These are phyloP conservation scores for Pseudogymnoascus sp. DNA, from an alignment of 2,329 filamentous ascomycete species.

Conservation along the genomic window DNA sequence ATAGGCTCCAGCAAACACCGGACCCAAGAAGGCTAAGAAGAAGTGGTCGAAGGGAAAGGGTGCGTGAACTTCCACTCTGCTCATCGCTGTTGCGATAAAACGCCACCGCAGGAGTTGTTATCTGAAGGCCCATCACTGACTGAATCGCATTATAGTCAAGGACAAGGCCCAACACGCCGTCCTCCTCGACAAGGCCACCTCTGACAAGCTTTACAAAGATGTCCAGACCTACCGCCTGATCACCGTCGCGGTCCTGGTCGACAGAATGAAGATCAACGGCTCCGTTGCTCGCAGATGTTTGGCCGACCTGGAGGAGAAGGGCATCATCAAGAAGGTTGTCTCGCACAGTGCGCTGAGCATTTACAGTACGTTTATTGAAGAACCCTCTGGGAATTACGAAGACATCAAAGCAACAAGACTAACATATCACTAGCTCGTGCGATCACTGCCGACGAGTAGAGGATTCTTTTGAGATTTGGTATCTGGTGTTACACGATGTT, in stretches of 20 bases:
- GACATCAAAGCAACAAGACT: constrained; percentile 21
- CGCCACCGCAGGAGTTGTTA: constrained; percentile 9
- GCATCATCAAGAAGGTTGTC: constrained; percentile 95
- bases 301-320: constrained; percentile 92
- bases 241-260: constrained; percentile 96
- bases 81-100: constrained; percentile 12
- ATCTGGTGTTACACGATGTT: constrained; percentile 24
- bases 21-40: constrained; percentile 77
- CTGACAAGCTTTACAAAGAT: constrained; percentile 99
- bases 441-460: constrained; percentile 44
- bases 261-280: constrained; percentile 99
- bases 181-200: constrained; percentile 94
- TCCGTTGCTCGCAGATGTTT: constrained; percentile 87
- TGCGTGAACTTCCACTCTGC: constrained; percentile 31
- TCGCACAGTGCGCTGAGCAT: constrained; percentile 96
- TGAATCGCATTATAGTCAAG: constrained; percentile 68
- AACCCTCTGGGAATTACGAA: background rate
- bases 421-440: constrained; percentile 46
- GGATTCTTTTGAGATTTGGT: constrained; percentile 14
- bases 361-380: constrained; percentile 63
- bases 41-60: constrained; percentile 61
- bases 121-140: constrained; percentile 24
- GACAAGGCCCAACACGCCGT: constrained; percentile 99
- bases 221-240: constrained; percentile 99
- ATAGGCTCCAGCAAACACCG: constrained; percentile 49